A percentile compares a stretch with the other conserved stretches of the same genome.
phyloP scores from a whole-genome alignment of 495 filamentous ascomycete species.

The Pseudotulostoma volvatum region DNA sequence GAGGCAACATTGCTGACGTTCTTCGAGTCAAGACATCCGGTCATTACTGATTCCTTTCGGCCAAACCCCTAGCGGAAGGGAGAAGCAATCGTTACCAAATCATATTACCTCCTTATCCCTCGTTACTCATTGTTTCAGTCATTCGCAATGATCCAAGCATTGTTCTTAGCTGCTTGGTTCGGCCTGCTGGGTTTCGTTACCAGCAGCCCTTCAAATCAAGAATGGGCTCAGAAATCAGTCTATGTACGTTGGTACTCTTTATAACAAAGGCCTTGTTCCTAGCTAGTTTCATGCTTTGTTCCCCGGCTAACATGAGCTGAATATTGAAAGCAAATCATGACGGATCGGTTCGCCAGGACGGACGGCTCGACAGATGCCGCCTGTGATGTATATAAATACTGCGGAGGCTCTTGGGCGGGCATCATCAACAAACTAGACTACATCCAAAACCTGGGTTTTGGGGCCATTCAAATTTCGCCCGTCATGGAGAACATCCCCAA shows the following conservation, averaged over 20 bases:
- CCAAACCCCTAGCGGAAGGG: too few species aligned
- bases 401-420: conserved; percentile 51
- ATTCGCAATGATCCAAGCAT: background rate
- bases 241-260: background rate
- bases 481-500: conserved; percentile 40
- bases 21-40: too few species aligned
- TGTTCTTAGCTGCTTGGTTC: background rate
- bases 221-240: background rate
- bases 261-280: background rate
- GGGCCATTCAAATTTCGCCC: conserved; percentile 59
- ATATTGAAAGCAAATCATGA: conserved; percentile 40
- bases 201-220: background rate
- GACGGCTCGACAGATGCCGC: conserved; percentile 33
- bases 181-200: background rate
- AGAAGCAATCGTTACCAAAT: too few species aligned
- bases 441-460: conserved; percentile 53
- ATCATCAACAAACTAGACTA: conserved; percentile 36
- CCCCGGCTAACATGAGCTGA: background rate
- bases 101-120: too few species aligned
- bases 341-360: conserved; percentile 52
- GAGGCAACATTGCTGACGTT: too few species aligned
- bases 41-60: too few species aligned
- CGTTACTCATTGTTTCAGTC: background rate
- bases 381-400: conserved; percentile 39
- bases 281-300: background rate